Evolutionary conservation across 352 stramenopile species (phyloP).

Genomic region (Blastocystis sp.): DNA sequence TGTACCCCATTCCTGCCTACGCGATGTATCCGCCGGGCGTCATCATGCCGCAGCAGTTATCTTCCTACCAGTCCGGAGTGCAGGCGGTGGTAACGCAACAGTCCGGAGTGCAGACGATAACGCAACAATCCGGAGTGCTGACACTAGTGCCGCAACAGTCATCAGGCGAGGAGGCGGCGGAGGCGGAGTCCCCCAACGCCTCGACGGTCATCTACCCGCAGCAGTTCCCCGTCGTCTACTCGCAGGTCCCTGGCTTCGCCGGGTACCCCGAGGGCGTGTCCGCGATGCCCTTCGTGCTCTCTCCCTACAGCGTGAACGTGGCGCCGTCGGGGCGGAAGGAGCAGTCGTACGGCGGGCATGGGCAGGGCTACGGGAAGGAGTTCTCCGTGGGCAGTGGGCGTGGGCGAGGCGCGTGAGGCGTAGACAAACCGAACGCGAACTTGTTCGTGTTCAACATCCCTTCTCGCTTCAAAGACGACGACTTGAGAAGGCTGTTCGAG

Average conservation of each 20-base stretch:
- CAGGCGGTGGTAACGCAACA: too few species aligned
- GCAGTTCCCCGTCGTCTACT: neutral
- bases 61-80: neutral
- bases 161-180: neutral
- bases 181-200: neutral
- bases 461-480: neutral
- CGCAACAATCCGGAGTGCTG: too few species aligned
- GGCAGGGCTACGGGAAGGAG: neutral
- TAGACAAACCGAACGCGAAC: slow-evolving; percentile 8
- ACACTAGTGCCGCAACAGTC: too few species aligned
- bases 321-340: too few species aligned
- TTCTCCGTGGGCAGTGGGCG: neutral
- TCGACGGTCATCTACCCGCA: neutral
- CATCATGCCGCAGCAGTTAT: neutral
- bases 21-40: neutral
- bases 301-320: neutral
- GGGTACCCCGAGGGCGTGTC: neutral
- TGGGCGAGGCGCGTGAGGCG: neutral
- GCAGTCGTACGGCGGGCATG: neutral
- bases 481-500: slow-evolving; percentile 25
- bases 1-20: neutral
- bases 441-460: slow-evolving; percentile 63
- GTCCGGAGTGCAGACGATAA: too few species aligned
- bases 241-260: neutral
- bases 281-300: neutral